phyloP scores from a whole-genome alignment of 768 basidiomycete species.

The Suillus brevipes region DNA sequence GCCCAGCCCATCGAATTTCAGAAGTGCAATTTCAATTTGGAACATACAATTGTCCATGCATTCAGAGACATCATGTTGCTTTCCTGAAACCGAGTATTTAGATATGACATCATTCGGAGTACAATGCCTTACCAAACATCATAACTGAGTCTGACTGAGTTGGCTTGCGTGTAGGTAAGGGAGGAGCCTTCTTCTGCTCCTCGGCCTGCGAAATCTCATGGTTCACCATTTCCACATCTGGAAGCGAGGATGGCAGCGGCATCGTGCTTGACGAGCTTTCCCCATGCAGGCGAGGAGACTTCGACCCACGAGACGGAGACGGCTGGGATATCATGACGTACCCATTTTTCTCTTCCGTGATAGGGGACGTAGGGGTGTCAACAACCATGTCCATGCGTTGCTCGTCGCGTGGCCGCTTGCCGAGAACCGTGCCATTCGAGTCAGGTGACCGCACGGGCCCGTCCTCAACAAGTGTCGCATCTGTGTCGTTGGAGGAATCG shows the following conservation, averaged over 20 bases:
- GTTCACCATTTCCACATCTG: slow-evolving; percentile 35
- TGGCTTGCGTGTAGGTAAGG: slow-evolving; percentile 56
- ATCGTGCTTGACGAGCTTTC: slow-evolving; percentile 32
- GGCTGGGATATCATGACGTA: slow-evolving; percentile 43
- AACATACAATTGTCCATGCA: slow-evolving; percentile 99
- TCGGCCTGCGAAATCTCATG: slow-evolving; percentile 21
- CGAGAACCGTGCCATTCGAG: slow-evolving; percentile 58
- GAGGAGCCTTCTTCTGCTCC: slow-evolving; percentile 45
- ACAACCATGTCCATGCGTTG: slow-evolving; percentile 58
- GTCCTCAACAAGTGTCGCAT: slow-evolving; percentile 87
- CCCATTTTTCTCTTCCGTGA: slow-evolving; percentile 41
- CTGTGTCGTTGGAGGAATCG: slow-evolving; percentile 83
- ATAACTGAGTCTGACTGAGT: slow-evolving; percentile 70
- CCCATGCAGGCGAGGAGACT: slow-evolving; percentile 34
- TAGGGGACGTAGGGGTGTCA: slow-evolving; percentile 28
- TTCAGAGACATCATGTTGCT: slow-evolving; percentile 97
- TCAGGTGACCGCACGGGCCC: slow-evolving; percentile 41
- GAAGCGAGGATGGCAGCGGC: slow-evolving; percentile 21
- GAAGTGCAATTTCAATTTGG: slow-evolving; percentile 90
- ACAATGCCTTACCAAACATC: slow-evolving; percentile 75
- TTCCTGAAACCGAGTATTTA: slow-evolving; percentile 50
- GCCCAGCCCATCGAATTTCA: slow-evolving; percentile 59
- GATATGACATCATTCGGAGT: neutral
- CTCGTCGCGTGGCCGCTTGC: slow-evolving; percentile 63
- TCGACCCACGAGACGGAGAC: slow-evolving; percentile 36